Percentiles rank a stretch among this genome's conserved stretches.
Conservation (phyloP, 2,329 filamentous ascomycete genomes). For the Ceratocystis papillata region DNA sequence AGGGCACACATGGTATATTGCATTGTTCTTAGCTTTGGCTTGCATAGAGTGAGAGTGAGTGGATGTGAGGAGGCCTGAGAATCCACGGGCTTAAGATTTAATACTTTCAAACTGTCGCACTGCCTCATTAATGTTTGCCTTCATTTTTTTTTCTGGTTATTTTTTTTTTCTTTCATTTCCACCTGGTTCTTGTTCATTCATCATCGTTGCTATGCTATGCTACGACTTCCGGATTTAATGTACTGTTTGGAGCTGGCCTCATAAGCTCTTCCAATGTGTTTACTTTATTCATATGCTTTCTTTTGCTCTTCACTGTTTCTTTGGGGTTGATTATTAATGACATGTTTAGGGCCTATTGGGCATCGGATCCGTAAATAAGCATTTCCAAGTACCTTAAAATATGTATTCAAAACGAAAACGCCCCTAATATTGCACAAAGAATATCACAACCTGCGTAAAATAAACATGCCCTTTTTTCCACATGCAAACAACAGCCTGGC, state of each 20-base stretch:
- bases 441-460: constrained; percentile 2
- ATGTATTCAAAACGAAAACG: constrained; percentile 14
- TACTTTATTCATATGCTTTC: neutral
- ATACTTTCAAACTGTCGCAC: constrained; percentile 9
- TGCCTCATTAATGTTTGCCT: neutral
- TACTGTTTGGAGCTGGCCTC: neutral
- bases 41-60: neutral
- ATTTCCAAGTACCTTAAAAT: constrained; percentile 3
- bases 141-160: neutral
- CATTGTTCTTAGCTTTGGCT: constrained; percentile 1
- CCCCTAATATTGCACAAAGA: constrained; percentile 9
- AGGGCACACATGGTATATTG: neutral
- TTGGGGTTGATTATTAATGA: neutral
- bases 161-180: neutral
- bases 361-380: neutral
- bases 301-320: neutral
- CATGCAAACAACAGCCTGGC: neutral
- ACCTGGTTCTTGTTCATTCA: neutral
- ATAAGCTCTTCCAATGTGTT: neutral
- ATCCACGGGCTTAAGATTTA: neutral
- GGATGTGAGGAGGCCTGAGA: neutral
- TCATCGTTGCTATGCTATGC: neutral
- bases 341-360: neutral
- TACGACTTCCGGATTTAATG: neutral
- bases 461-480: neutral